Evolutionary conservation across 768 basidiomycete species (phyloP), one percentile per base, ranked within the genome.

Genomic region (Dendrothele bispora): DNA sequence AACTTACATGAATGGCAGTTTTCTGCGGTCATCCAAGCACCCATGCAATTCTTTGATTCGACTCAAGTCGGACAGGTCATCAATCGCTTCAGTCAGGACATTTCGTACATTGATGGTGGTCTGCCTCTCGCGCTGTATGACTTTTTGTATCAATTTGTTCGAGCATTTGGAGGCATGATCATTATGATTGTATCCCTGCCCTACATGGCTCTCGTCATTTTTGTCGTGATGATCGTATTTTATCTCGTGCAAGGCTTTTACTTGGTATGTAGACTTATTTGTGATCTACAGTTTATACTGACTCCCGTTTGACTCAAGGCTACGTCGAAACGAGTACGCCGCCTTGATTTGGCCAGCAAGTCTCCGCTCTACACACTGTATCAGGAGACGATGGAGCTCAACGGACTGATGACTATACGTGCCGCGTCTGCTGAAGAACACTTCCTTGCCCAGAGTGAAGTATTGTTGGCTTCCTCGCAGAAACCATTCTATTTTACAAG

Each of bases 351-450:
- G 20, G 24, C 39, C 12, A 37, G 30, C 39, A 28, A 25, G 21
- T 50, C 69, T 80, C 85, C 61, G 72, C 79, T 32, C 69, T 85
- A 40, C 61, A 86, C 8, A 77, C 48, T 49, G 7, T 50, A 48
- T 20, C 52, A 49, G 22, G 48, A 53, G 39, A 50, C 27, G 4
- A 50, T 53, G 7, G 49, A 50, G 18, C 45, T 50, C 8, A 50
- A 50, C 22, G 48, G 42, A 2, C 48, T 84, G 6, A 75, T 79
- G 2, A 76, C 77, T 1, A 65, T 88, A 17, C 86, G 86, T 58
- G 76, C 82, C 3, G 82, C 84, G 51, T 86, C 84, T 62, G 79
- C 81, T 3, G 84, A 86, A 63, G 78, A 79, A 1, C 67, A 85
- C 27, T 27, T 49, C 7, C 36, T 22, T 2, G 21, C 43, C 20